phyloP scores from a whole-genome alignment of 1,284 basidiomycete species.

The Anthracocystis setariae region DNA sequence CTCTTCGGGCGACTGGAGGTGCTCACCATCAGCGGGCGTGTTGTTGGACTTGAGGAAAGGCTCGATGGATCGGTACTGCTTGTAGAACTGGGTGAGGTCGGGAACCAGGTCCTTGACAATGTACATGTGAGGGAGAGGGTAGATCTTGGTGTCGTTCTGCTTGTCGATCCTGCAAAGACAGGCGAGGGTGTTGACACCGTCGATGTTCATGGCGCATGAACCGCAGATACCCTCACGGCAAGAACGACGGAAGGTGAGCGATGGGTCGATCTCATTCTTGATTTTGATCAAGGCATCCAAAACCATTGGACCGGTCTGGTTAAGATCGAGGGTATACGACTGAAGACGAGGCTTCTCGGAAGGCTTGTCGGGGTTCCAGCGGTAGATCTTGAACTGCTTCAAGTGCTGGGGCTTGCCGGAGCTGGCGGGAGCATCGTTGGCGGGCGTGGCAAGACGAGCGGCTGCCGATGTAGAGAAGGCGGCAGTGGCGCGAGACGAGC shows the following conservation, averaged over 20 bases:
- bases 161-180: slow-evolving; percentile 95
- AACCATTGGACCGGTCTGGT: slow-evolving; percentile 96
- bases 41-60: slow-evolving; percentile 66
- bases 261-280: slow-evolving; percentile 97
- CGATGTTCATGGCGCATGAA: slow-evolving; percentile 98
- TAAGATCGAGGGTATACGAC: slow-evolving; percentile 90
- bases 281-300: slow-evolving; percentile 93
- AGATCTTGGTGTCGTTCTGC: slow-evolving; percentile 82
- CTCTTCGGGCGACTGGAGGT: slow-evolving; percentile 89
- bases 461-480: slow-evolving; percentile 59
- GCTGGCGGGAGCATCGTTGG: slow-evolving; percentile 43
- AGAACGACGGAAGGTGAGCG: slow-evolving; percentile 93
- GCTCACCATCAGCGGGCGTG: slow-evolving; percentile 74
- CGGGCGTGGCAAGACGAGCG: slow-evolving; percentile 60
- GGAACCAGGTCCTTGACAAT: slow-evolving; percentile 98
- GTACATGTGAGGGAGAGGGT: slow-evolving; percentile 99
- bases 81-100: slow-evolving; percentile 89
- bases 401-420: slow-evolving; percentile 57
- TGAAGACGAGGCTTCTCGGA: slow-evolving; percentile 90
- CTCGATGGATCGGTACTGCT: slow-evolving; percentile 99
- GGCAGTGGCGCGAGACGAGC: slow-evolving; percentile 33
- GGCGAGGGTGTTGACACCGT: slow-evolving; percentile 93
- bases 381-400: slow-evolving; percentile 67
- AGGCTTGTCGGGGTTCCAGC: slow-evolving; percentile 88
- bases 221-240: slow-evolving; percentile 99